Base-by-base conservation (phyloP, 2,329 filamentous ascomycete species). In the Botrytis fragariae region DNA sequence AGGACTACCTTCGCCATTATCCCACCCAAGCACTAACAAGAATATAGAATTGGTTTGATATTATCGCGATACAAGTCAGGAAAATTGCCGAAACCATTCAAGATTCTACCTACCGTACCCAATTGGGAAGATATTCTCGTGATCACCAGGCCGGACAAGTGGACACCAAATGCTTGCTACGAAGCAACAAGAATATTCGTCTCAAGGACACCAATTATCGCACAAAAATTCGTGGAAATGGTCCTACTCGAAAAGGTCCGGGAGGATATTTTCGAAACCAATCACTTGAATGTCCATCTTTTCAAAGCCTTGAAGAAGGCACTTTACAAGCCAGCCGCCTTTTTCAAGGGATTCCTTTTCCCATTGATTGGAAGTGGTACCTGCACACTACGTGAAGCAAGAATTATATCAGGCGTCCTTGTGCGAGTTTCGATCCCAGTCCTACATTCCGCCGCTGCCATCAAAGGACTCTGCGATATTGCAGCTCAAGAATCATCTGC, bases 41-140 rank as follows among this genome's bases (percentile, higher is more conserved):
- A 8, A 73, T 35, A 67, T 74, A 94, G 91, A 84, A 91, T 97
- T 78, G 95, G 95, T 74, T 86, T 95, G 77, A 92, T 98, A 74
- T 87, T 99, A 74, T 94, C 93, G 39, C 90, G 95, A 76, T 98
- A 97, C 86, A 97, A 97, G 84, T 95, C 93, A 22, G 96, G 96
- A n/a, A 95, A 95, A 77, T 87, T 99, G 45, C 96, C 96, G 32
- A 99, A 99, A 83, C 95, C 95, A 0, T 97, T 99, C 87, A 98
- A 98, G 84, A 94, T 98, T 76, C 88, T 99, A 14, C 96, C 96
- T 3, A 95, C 94, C 0, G 89, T 98, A 22, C 94, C 94, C 12
- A 90, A 96, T 79, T 98, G 95, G 94, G 93, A 96, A 81, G 92
- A 94, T 32, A 92, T 97, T 54, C 89, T 97, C 78, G 87, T 91